Conservation (phyloP, 768 basidiomycete species). For the Suillus cothurnatus region DNA sequence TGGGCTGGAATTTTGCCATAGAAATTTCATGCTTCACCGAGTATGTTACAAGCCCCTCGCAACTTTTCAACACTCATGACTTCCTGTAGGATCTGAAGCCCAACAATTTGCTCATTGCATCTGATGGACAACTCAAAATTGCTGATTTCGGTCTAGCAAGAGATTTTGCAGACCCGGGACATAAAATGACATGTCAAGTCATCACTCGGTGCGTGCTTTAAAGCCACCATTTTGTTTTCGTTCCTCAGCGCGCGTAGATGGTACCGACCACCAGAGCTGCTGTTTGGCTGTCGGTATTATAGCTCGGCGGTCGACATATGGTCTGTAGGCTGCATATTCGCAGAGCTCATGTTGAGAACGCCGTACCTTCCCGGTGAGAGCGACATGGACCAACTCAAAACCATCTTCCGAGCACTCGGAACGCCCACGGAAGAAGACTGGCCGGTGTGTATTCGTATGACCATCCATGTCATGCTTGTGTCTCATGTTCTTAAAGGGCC, state of each 20-base stretch:
- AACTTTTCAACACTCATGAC: background rate
- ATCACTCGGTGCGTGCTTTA: conserved; percentile 78
- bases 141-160: conserved; percentile 99
- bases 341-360: conserved; percentile 94
- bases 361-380: conserved; percentile 95
- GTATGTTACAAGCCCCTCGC: conserved; percentile 45
- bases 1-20: conserved; percentile 97
- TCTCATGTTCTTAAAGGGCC: conserved; percentile 50
- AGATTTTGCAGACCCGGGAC: conserved; percentile 93
- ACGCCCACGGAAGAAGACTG: conserved; percentile 97
- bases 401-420: conserved; percentile 91
- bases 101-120: conserved; percentile 94
- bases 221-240: conserved; percentile 11
- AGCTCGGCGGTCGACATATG: conserved; percentile 92
- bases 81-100: conserved; percentile 88
- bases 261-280: conserved; percentile 96
- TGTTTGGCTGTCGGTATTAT: conserved; percentile 91
- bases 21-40: conserved; percentile 91
- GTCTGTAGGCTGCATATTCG: conserved; percentile 98
- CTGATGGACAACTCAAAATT: conserved; percentile 90
- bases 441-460: conserved; percentile 62
- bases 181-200: conserved; percentile 98
- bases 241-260: conserved; percentile 57
- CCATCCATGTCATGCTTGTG: background rate
- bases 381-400: conserved; percentile 96